Evolutionary conservation across 2,329 filamentous ascomycete genomes (phyloP), one percentile per base, ranked within the genome.

Genomic region (Metarhizium brunneum): DNA sequence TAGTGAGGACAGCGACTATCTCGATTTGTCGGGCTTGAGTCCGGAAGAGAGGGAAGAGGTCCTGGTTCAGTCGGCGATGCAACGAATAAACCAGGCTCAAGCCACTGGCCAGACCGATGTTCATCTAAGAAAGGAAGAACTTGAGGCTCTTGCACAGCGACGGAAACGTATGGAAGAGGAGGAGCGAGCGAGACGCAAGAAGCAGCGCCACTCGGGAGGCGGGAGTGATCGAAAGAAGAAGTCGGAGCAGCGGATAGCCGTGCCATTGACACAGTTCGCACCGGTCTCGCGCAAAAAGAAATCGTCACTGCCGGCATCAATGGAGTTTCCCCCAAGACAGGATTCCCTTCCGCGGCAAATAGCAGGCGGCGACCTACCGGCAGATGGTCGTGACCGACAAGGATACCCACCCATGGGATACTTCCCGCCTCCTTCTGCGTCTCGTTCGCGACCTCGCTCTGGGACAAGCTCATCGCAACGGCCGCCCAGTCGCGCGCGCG

Each of bases 11-110:
- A 67, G 77, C 53, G 74, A 79, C 52, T 40, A 29, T 47, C 40
- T 54, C 5, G 77, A 78, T 55, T 74, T 78, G 75, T 79, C 80
- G 59, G 76, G 83, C 59, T 65, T 83, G 59, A 77, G 80, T 57
- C 76, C 81, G 61, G 75, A 76, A 63, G 84, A 88, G 56, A 81
- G 81, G 62, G 90, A 95, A 67, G 87, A 92, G 62, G 79, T 81
- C 60, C 71, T 95, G 63, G 83, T 94, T 60, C 86, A 91, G 61
- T 83, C 83, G 60, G 92, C 92, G 45, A 73, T 95, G 69, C 84
- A 85, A 63, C 86, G 90, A 61, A 95, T 96, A 66, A 83, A 85
- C 60, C 82, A 84, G 61, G 90, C 92, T 16, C 85, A 89, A 67
- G 82, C 83, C 59, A 84, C 84, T 65, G 91, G 91, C 60, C 87